Percentiles rank a stretch among this genome's conserved stretches.
phyloP scores from a whole-genome alignment of 768 basidiomycete genomes.

The Trametes sanguinea region DNA sequence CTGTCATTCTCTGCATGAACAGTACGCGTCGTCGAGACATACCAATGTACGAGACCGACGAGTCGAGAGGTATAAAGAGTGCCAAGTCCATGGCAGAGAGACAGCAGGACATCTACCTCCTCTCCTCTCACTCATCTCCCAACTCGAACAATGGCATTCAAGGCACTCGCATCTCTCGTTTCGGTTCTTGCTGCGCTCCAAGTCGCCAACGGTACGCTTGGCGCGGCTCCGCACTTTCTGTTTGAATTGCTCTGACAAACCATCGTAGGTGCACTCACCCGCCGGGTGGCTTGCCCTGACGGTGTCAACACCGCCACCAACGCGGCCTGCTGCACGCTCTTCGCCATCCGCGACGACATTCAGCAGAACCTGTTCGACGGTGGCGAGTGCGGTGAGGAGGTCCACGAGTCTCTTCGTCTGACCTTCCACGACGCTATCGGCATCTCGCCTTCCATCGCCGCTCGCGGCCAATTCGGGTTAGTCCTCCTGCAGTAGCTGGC shows the following conservation, averaged over 20 bases:
- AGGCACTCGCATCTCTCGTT: constrained; percentile 10
- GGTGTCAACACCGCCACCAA: constrained; percentile 18
- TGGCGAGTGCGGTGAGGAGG: constrained; percentile 36
- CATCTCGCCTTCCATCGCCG: constrained; percentile 18
- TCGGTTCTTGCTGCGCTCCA: constrained; percentile 16
- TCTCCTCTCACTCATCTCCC: background rate
- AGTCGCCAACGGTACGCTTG: constrained; percentile 16
- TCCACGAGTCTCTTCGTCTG: constrained; percentile 32
- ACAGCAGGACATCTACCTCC: constrained; percentile 3
- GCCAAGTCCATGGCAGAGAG: background rate
- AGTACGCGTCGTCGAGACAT: background rate
- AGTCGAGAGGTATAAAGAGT: constrained; percentile 4
- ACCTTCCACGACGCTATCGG: constrained; percentile 30
- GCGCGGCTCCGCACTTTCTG: background rate
- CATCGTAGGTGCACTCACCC: constrained; percentile 6
- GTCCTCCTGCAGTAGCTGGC: background rate
- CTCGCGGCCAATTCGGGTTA: constrained; percentile 11
- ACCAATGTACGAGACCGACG: background rate
- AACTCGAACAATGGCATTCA: constrained; percentile 14
- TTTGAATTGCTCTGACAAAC: background rate
- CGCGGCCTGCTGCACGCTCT: constrained; percentile 17
- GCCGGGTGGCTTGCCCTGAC: constrained; percentile 23
- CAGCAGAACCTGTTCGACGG: constrained; percentile 37
- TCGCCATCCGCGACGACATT: constrained; percentile 25
- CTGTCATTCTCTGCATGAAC: background rate